Percentiles rank a stretch among this genome's conserved stretches.
These are phyloP conservation scores for Periconia sp. DNA, from an alignment of 2,329 filamentous ascomycete species.

Conservation along the genomic window DNA sequence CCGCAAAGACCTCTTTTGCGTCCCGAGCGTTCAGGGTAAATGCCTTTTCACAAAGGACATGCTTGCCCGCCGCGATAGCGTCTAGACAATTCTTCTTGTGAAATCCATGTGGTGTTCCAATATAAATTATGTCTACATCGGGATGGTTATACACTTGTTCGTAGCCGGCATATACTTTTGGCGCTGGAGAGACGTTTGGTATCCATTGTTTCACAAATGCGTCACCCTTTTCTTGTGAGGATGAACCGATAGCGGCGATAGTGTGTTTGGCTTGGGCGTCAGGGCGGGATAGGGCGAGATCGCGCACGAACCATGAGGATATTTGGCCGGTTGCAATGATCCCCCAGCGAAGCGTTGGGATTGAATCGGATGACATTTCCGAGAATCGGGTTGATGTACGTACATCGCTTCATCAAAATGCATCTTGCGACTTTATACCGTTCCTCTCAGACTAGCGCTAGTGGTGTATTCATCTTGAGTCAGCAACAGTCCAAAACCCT, in stretches of 20 bases:
- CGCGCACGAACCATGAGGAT: conserved; percentile 13
- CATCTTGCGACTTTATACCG: too few species aligned
- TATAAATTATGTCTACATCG: conserved; percentile 80
- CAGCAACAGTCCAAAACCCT: too few species aligned
- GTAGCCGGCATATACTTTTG: conserved; percentile 76
- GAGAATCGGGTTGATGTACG: too few species aligned
- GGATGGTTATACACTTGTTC: conserved; percentile 75
- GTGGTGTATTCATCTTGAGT: too few species aligned
- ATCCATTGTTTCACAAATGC: conserved; percentile 12
- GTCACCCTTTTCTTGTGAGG: conserved; percentile 16
- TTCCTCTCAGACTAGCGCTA: too few species aligned
- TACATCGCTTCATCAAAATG: too few species aligned
- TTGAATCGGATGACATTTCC: background rate
- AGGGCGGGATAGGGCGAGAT: conserved; percentile 8
- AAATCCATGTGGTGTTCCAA: conserved; percentile 85
- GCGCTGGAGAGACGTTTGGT: conserved; percentile 53
- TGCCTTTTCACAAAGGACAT: conserved; percentile 86
- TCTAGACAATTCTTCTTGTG: conserved; percentile 87
- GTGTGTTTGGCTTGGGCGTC: conserved; percentile 19
- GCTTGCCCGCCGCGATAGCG: conserved; percentile 76
- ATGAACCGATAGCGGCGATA: conserved; percentile 22
- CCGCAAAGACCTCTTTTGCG: conserved; percentile 71
- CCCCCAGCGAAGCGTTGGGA: conserved; percentile 7
- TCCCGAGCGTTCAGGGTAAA: conserved; percentile 81
- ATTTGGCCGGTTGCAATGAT: conserved; percentile 14